Evolutionary conservation across 208 protist species (phyloP).

Genomic region (Acanthamoeba lenticulata): DNA sequence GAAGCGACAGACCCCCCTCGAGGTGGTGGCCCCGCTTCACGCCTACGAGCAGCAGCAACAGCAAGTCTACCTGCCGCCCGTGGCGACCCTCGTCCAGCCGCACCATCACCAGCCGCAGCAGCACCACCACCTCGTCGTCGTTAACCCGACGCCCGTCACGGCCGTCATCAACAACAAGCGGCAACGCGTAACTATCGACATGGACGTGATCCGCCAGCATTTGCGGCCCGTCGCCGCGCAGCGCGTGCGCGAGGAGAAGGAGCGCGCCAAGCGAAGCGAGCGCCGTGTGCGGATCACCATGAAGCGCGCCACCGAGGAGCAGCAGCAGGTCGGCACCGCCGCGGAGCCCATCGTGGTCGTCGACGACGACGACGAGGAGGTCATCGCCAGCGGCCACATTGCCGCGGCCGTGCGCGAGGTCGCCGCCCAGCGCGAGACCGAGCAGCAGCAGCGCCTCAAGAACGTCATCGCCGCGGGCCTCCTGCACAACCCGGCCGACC

Average conservation of each 20-base stretch:
- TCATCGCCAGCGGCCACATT: background rate
- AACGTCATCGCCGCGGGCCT: background rate
- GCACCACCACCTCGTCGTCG: background rate
- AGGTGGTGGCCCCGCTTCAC: no score
- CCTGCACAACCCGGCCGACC: background rate
- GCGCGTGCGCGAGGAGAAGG: conserved; percentile 8
- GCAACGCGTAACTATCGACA: background rate
- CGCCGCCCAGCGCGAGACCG: background rate
- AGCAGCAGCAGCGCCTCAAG: conserved; percentile 15
- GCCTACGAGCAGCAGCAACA: no score
- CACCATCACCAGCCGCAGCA: background rate
- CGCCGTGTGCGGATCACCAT: conserved; percentile 15
- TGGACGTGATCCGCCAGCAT: background rate
- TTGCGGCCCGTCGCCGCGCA: background rate
- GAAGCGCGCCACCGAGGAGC: background rate
- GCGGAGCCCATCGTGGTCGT: conserved; percentile 11
- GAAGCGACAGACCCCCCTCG: conserved; percentile 9
- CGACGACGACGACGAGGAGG: conserved; percentile 50
- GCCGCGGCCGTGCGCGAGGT: background rate
- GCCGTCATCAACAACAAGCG: conserved; percentile 19
- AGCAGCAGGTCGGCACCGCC: background rate
- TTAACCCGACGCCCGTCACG: no score
- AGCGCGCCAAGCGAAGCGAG: conserved; percentile 57
- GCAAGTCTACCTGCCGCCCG: no score
- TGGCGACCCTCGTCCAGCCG: background rate